Base-by-base conservation (phyloP, 2,329 filamentous ascomycete genomes). In the Orbilia quercus region DNA sequence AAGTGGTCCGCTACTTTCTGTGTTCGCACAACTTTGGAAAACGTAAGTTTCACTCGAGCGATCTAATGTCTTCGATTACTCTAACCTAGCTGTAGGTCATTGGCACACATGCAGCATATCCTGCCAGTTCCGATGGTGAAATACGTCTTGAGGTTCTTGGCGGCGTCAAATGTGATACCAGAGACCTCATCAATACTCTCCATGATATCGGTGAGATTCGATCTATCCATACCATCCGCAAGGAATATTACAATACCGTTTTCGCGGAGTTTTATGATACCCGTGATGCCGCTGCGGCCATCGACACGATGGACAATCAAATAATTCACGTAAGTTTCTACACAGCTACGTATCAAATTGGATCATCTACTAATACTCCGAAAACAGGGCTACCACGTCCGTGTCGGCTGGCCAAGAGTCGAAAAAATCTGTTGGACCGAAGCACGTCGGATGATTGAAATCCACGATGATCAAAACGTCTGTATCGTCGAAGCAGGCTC, bases 401-500 rank as follows among this genome's bases (percentile, higher is more conserved):
- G 77, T 23, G 77, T 75, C 42, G 55, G 75, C 28, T 75, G 75
- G 70, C 58, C 66, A 40, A 75, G 73, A 60, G 76, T 50, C 63
- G 45, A 51, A 4, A 75, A 74, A 6, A 60, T 60, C 47, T 58
- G 62, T 44, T 54, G 77, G 48, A 62, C 77, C 9, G 76, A 75
- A 47, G 75, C 78, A 28, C 60, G 70, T 11, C 76, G 75, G 36
- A 75, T 77, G 44, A 58, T 75, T 16, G 71, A 75, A 11, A 72
- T 75, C 71, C 86, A 88, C 77, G 89, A 89, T 66, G 83, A 87
- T 22, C 87, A 89, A 3, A 87, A 89, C 73, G 83, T 87, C 51
- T 81, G 82, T 64, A 83, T 84, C n/a, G 89, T 89, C 76, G 82
- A 83, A 16, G 84, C 53, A 31, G 58, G 58, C 1, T 57, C 62